A percentile compares a stretch with the other conserved stretches of the same genome.
Conservation (phyloP, 176 grass and related monocot genomes). For the Triticum dicoccoides region DNA sequence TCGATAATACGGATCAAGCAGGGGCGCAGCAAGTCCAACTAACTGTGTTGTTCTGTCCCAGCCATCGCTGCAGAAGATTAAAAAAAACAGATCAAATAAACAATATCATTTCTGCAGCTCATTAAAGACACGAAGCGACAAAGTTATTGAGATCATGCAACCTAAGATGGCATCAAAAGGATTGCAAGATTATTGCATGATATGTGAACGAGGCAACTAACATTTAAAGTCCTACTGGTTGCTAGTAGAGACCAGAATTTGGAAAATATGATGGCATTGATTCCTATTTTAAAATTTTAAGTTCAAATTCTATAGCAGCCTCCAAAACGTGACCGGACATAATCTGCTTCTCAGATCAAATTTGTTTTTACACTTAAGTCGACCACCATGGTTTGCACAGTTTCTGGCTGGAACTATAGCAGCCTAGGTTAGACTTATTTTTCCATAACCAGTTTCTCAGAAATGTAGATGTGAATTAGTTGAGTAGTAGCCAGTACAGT, state of each 20-base stretch:
- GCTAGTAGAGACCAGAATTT: background rate
- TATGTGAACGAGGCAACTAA: background rate
- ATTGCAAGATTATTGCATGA: background rate
- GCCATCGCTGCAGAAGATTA: conserved; percentile 62
- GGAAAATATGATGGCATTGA: background rate
- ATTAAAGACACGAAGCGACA: conserved; percentile 2
- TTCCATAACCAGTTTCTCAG: background rate
- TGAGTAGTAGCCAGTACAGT: background rate
- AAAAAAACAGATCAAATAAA: background rate
- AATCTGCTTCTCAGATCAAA: background rate
- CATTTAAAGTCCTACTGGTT: background rate
- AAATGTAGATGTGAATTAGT: background rate
- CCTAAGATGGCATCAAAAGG: background rate
- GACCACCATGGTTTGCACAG: background rate
- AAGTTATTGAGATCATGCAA: background rate
- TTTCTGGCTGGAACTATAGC: background rate
- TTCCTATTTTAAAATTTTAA: background rate
- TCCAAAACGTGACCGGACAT: background rate
- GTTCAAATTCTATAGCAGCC: background rate
- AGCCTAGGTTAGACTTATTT: background rate
- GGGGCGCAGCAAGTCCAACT: conserved; percentile 68
- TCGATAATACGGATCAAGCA: conserved; percentile 88
- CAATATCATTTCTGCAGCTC: background rate
- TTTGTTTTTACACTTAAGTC: background rate
- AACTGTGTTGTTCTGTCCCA: conserved; percentile 95